Evolutionary conservation across 768 basidiomycete genomes (phyloP), one percentile per base, ranked within the genome.

Genomic region (Pleurotus djamor): DNA sequence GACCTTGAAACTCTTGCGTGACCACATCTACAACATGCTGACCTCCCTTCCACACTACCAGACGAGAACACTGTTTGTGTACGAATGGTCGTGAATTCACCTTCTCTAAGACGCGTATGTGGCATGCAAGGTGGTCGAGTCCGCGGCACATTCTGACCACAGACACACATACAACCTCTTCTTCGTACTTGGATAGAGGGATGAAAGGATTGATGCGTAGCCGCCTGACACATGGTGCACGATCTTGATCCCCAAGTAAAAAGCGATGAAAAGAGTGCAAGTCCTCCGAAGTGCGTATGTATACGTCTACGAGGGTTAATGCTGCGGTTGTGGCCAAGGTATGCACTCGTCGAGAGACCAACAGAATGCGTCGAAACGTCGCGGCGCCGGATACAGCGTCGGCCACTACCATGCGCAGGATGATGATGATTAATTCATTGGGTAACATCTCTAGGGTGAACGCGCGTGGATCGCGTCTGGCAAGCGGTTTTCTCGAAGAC

Each of bases 191-290:
- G 13, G 54, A 56, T 32, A 56, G 17, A 14, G 54, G 54, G n/a
- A 56, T 56, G 38, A 44, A 56, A 12, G 54, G 54, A 8, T 56
- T 38, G 16, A 56, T 56, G 36, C 54, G 37, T 12, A 56, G 41
- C 12, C 41, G 54, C n/a, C 54, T n/a, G 28, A 56, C 32, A n/a
- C n/a, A 56, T 32, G 28, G 41, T 7, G 54, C 38, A 4, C 54
- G 54, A 32, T 10, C 38, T 6, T 12, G 6, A 38, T 56, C 54
- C 4, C 28, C n/a, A 5, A 41, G 14, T 21, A 56, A 13, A 32
- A 56, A 56, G 54, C 16, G 32, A 32, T 43, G 36, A 32, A 56
- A 56, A 32, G 37, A 56, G n/a, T 56, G 32, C 54, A 56, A 17
- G 37, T 36, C 54, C 28, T 56, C 54, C n/a, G 54, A 56, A 9